Evolutionary conservation across 306 rosid species (phyloP).

Genomic region (Oxytropis ochrocephala): DNA sequence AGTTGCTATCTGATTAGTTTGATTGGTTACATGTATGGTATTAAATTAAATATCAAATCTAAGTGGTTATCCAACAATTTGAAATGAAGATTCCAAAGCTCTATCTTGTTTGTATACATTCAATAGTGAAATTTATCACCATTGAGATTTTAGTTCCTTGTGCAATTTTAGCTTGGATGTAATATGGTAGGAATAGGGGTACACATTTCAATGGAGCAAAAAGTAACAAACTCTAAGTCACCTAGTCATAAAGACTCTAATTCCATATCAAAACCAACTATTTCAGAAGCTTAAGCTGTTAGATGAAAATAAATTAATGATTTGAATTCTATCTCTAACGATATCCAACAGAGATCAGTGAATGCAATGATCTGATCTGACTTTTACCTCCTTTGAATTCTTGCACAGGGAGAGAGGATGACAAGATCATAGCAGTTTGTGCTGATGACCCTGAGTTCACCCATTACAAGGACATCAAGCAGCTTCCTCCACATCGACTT

Average conservation of each 20-base stretch:
- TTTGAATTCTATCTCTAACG: background rate
- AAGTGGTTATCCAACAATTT: background rate
- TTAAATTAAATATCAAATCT: background rate
- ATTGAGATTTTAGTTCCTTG: background rate
- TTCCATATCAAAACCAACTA: too few relatives aligned
- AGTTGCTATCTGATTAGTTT: background rate
- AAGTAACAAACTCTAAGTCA: background rate
- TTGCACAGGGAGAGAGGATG: slow-evolving; percentile 94
- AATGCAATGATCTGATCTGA: background rate
- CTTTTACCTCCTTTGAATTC: background rate
- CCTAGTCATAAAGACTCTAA: background rate
- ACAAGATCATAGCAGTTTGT: slow-evolving; percentile 97
- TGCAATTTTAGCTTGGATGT: background rate
- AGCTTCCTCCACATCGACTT: slow-evolving; percentile 90
- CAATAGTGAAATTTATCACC: background rate
- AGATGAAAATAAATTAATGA: background rate
- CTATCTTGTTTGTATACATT: background rate
- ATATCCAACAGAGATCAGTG: background rate
- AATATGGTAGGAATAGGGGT: background rate
- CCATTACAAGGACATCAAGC: slow-evolving; percentile 77
- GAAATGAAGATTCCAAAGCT: background rate
- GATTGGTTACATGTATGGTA: background rate
- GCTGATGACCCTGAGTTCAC: slow-evolving; percentile 96
- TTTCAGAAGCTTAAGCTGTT: background rate
- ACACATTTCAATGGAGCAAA: background rate